Base-by-base conservation (phyloP, 495 filamentous ascomycete genomes). In the Podospora fimiseda region DNA sequence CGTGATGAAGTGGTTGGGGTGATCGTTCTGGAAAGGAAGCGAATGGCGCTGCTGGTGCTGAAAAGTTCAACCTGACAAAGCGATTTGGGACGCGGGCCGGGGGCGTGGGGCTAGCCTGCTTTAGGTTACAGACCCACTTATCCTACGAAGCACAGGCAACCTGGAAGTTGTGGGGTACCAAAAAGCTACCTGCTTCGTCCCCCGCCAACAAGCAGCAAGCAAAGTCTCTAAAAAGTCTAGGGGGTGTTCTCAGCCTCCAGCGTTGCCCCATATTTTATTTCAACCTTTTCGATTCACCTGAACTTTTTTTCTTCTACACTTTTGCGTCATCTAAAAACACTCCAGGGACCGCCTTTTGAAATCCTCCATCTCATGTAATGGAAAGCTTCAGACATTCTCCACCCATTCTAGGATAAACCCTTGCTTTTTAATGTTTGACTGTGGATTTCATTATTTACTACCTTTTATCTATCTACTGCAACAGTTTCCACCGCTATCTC, bases 51-150 rank as follows among this genome's bases (percentile, higher is more conserved):
- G 42, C 53, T 48, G 45, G 56, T 53, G 50, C 55, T 55, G 59
- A 70, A 67, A 67, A 71, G 57, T 66, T 68, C 58, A 50, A 57
- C 57, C 43, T 50, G 53, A 49, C 49, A 59, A 58, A 60, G 55
- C 42, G 43, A 43, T n/a, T n/a, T n/a, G n/a, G n/a, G n/a, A 43
- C 42, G 57, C 55, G 60, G 55, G 51, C 52, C 19, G 20, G 50
- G 52, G 53, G 52, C 50, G 21, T 45, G 27, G 48, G 50, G 60
- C 58, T 53, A 19, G 14, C 53, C 45, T 21, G 2, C 37, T 56
- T 52, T n/a, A 40, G 47, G 9, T 4, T 9, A n/a, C 9, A 22
- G 59, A 16, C 57, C 62, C 57, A 58, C 57, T 53, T 43, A 49
- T 42, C 3, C 11, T 3, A 18, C 36, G 42, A 55, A 43, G 15